phyloP scores from a whole-genome alignment of 305 asterid genomes.

The Coffea humblotiana region DNA sequence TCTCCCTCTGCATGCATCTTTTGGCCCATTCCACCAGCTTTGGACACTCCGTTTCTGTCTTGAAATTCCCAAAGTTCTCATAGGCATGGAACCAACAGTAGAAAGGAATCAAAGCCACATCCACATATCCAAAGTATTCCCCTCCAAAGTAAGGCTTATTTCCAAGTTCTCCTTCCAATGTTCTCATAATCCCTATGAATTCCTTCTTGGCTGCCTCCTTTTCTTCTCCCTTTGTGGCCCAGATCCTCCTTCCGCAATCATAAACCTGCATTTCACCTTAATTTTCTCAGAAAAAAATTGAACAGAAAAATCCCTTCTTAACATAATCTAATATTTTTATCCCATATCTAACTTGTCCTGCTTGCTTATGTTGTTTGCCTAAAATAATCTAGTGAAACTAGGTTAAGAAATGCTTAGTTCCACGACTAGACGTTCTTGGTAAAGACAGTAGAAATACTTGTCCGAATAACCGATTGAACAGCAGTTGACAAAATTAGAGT shows the following conservation, averaged over 20 bases:
- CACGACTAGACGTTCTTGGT: no score
- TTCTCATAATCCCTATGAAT: slow-evolving; percentile 17
- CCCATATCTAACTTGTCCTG: no score
- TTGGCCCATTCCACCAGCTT: slow-evolving; percentile 30
- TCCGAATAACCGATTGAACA: no score
- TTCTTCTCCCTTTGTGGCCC: slow-evolving; percentile 2
- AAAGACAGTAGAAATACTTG: no score
- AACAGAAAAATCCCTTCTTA: no score
- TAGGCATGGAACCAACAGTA: slow-evolving; percentile 26
- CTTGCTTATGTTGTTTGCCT: no score
- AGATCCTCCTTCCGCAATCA: background rate
- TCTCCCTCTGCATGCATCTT: slow-evolving; percentile 27
- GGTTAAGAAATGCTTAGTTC: no score
- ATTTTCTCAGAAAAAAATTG: no score
- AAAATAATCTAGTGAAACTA: no score
- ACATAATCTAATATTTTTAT: no score
- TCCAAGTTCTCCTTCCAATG: slow-evolving; percentile 34
- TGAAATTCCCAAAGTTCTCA: slow-evolving; percentile 23
- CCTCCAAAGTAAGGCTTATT: slow-evolving; percentile 32
- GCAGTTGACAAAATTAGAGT: no score
- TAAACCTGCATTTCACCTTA: slow-evolving; percentile 1
- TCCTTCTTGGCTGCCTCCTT: slow-evolving; percentile 24
- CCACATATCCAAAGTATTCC: slow-evolving; percentile 22
- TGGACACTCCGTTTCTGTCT: slow-evolving; percentile 21
- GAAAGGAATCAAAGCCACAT: slow-evolving; percentile 24